A percentile compares a stretch with the other conserved stretches of the same genome.
Conservation (phyloP, 1,284 basidiomycete species). For the Fomitopsis pinicola region DNA sequence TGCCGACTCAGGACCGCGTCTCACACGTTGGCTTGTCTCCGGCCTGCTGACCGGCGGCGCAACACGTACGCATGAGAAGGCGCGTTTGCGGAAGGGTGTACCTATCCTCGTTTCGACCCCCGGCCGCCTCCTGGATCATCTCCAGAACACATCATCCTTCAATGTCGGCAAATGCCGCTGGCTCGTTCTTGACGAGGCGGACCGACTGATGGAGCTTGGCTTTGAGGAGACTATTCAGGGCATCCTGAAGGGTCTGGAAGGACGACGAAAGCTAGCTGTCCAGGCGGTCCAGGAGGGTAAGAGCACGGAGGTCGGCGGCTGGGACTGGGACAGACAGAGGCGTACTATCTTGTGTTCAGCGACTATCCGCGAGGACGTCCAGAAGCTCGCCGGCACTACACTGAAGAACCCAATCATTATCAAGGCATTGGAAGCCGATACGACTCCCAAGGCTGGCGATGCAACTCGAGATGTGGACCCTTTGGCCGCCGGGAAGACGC, state of each 20-base stretch:
- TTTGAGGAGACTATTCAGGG: conserved; percentile 68
- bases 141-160: conserved; percentile 84
- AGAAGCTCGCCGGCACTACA: conserved; percentile 85
- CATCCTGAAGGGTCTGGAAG: conserved; percentile 84
- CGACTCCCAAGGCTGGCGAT: conserved; percentile 18
- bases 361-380: conserved; percentile 93
- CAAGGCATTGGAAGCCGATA: conserved; percentile 55
- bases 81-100: conserved; percentile 65
- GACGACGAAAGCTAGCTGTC: conserved; percentile 68
- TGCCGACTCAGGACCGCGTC: conserved; percentile 42
- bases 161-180: conserved; percentile 92
- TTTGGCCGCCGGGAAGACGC: conserved; percentile 23
- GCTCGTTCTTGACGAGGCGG: conserved; percentile 97
- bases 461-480: conserved; percentile 5
- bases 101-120: conserved; percentile 72
- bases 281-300: conserved; percentile 71
- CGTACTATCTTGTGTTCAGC: conserved; percentile 94
- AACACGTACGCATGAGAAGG: conserved; percentile 73
- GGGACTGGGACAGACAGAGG: conserved; percentile 78
- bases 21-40: conserved; percentile 92
- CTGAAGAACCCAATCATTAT: conserved; percentile 72
- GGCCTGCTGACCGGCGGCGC: conserved; percentile 84
- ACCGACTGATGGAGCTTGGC: conserved; percentile 76
- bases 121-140: conserved; percentile 69
- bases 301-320: conserved; percentile 72